Evolutionary conservation across 495 filamentous ascomycete genomes (phyloP).

Genomic region (Xylaria curta): DNA sequence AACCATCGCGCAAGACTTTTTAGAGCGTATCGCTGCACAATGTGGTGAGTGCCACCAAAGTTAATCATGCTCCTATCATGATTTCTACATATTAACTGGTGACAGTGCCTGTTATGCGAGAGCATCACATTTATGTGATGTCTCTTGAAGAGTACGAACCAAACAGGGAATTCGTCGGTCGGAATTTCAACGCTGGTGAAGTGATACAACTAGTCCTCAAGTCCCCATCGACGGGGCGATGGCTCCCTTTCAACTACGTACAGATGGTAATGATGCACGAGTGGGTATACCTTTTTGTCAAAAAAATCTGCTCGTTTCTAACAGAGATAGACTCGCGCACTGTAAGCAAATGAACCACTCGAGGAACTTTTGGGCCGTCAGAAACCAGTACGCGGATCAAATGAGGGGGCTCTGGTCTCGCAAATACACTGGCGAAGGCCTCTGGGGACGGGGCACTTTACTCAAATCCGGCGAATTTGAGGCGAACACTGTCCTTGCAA

Average conservation of each 20-base stretch:
- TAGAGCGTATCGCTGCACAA: slow-evolving; percentile 79
- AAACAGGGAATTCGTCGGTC: slow-evolving; percentile 76
- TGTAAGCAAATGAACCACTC: slow-evolving; percentile 86
- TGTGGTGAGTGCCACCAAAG: slow-evolving; percentile 52
- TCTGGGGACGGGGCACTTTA: slow-evolving; percentile 73
- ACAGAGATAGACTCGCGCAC: slow-evolving; percentile 67
- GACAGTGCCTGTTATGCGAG: slow-evolving; percentile 71
- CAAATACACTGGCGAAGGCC: slow-evolving; percentile 74
- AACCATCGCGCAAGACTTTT: slow-evolving; percentile 67
- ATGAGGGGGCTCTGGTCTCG: slow-evolving; percentile 68
- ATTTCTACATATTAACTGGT: slow-evolving; percentile 20
- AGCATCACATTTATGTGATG: slow-evolving; percentile 69
- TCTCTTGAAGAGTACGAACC: slow-evolving; percentile 78
- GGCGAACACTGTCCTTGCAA: slow-evolving; percentile 54
- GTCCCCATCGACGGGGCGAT: slow-evolving; percentile 62
- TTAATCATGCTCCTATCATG: not conserved
- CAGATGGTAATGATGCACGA: slow-evolving; percentile 89
- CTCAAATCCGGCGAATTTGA: slow-evolving; percentile 65
- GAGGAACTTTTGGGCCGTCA: slow-evolving; percentile 72
- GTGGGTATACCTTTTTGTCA: slow-evolving; percentile 29
- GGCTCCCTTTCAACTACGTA: slow-evolving; percentile 77
- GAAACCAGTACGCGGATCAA: slow-evolving; percentile 68
- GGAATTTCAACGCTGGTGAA: slow-evolving; percentile 87
- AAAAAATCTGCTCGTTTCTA: slow-evolving; percentile 7
- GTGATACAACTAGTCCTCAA: slow-evolving; percentile 79